phyloP scores from a whole-genome alignment of 2,329 filamentous ascomycete species.

The Emmonsia crescens region DNA sequence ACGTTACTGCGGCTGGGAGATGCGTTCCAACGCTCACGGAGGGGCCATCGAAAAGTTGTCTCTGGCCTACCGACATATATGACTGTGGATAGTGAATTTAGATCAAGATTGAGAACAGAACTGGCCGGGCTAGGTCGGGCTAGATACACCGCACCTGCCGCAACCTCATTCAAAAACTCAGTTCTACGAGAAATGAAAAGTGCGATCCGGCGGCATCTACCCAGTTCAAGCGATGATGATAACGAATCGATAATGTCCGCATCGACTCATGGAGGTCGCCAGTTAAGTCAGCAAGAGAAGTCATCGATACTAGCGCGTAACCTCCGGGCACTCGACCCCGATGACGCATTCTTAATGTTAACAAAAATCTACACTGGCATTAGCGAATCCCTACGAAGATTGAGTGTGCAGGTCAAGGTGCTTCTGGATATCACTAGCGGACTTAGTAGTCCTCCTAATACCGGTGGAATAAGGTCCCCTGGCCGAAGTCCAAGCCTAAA shows the following conservation, averaged over 20 bases:
- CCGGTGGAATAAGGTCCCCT: conserved; percentile 30
- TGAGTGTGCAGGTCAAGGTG: conserved; percentile 87
- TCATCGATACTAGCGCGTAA: conserved; percentile 82
- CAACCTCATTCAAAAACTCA: conserved; percentile 72
- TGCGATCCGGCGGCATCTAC: conserved; percentile 72
- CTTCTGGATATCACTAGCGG: conserved; percentile 81
- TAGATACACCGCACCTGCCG: conserved; percentile 67
- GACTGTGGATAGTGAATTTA: conserved; percentile 57
- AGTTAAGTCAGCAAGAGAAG: conserved; percentile 73
- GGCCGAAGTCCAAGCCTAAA: conserved; percentile 33
- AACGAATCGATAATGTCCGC: conserved; percentile 78
- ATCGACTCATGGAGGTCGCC: conserved; percentile 62
- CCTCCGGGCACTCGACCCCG: conserved; percentile 67
- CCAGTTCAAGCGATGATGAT: conserved; percentile 90
- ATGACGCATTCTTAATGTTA: conserved; percentile 75
- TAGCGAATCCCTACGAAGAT: conserved; percentile 71
- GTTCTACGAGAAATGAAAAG: conserved; percentile 77
- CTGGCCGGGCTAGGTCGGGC: conserved; percentile 73
- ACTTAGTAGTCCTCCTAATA: conserved; percentile 6
- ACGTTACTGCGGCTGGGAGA: conserved; percentile 79
- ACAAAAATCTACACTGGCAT: conserved; percentile 75
- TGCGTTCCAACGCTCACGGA: conserved; percentile 61
- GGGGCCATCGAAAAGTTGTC: conserved; percentile 53
- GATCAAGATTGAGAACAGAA: conserved; percentile 57
- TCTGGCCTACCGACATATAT: conserved; percentile 71